Evolutionary conservation across 1,284 basidiomycete species (phyloP), one percentile per base, ranked within the genome.

Genomic region (Irpex sp.): DNA sequence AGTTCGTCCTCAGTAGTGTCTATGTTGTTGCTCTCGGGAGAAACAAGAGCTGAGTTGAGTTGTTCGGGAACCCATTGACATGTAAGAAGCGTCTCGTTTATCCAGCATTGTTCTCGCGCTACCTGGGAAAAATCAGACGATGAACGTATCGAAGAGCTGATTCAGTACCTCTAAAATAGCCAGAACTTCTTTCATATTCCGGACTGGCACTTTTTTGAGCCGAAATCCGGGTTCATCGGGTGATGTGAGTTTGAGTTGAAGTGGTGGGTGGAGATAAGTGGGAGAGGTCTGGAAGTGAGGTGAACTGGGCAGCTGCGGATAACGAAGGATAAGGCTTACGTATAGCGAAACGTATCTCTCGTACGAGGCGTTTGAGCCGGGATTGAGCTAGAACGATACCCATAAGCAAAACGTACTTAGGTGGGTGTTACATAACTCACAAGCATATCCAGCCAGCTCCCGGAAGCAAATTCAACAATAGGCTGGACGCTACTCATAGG

Each of bases 61-160:
- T 77, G 79, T 67, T 88, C 88, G 5, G 83, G 78, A 15, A 74
- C 72, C 90, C 90, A 92, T 9, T 82, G 73, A 47, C 82, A 83
- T 51, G 81, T 79, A 6, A 76, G 69, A 21, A 92, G 72, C 17
- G 81, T 80, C 68, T 88, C 88, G 70, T 92, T 92, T 15, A 92
- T 70, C 90, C 90, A 92, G 68, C 87, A 89, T 74, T 92, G 90
- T 64, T 91, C 90, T 63, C 82, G 81, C 1, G 92, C 88, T 67
- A 92, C 83, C 89, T 91, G 60, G 35, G 37, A 15, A 15, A 17
- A 33, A 26, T 59, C 56, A 19, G 31, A 54, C 17, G 21, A 35
- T 33, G 19, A 15, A 11, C 35, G 36, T 57, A 43, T 31, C 19
- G 26, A 15, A 57, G 33, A 17, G 31, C 15, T 17, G 31, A 9